Evolutionary conservation across 75 land plant genomes (phyloP).

Genomic region (Cunninghamia lanceolata): DNA sequence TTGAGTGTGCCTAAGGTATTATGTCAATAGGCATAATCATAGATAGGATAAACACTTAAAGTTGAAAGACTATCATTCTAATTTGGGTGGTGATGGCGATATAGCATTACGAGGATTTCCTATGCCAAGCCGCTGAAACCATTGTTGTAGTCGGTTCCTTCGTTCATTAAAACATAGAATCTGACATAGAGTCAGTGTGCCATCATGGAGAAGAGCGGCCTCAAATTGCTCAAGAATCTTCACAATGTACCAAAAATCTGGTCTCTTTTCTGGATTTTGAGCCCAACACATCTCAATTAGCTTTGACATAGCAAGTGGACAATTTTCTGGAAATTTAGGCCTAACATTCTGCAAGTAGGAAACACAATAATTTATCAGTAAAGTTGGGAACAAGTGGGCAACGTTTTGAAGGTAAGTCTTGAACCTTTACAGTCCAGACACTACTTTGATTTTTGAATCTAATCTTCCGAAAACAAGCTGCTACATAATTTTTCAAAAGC

Average conservation of each 20-base stretch:
- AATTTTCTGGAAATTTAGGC: slow-evolving; percentile 63
- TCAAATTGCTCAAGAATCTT: slow-evolving; percentile 66
- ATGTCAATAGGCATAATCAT: background rate
- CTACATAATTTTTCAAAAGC: background rate
- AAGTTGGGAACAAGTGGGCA: background rate
- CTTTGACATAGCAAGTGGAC: slow-evolving; percentile 52
- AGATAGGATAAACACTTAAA: background rate
- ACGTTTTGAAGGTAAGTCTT: background rate
- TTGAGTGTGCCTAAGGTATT: background rate
- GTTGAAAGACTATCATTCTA: background rate
- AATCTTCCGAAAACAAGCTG: background rate
- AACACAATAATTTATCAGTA: background rate
- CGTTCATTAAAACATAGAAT: slow-evolving; percentile 35
- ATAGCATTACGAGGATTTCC: slow-evolving; percentile 10
- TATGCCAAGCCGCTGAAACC: slow-evolving; percentile 49
- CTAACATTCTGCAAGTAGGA: slow-evolving; percentile 57
- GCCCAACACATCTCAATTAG: slow-evolving; percentile 89
- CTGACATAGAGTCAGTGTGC: slow-evolving; percentile 33
- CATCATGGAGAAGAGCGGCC: slow-evolving; percentile 38
- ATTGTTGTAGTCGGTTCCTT: slow-evolving; percentile 44
- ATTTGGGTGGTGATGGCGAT: slow-evolving; percentile 11
- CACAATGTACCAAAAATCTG: slow-evolving; percentile 77
- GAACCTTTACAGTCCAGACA: background rate
- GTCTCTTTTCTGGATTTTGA: slow-evolving; percentile 71
- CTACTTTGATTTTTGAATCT: background rate